These are phyloP conservation scores for Entonaema liquescens DNA, from an alignment of 495 filamentous ascomycete genomes.

Conservation along the genomic window DNA sequence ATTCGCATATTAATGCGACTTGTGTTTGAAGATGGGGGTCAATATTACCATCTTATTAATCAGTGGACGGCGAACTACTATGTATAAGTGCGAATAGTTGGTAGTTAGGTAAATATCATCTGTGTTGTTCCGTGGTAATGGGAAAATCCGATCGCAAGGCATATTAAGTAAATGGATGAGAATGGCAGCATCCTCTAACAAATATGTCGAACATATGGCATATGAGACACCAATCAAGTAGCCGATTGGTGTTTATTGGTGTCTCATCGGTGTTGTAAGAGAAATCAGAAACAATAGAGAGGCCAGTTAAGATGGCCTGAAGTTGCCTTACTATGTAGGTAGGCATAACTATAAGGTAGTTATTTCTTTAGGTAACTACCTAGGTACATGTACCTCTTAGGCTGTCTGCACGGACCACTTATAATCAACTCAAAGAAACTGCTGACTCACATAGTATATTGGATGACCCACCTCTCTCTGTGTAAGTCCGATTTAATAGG, in stretches of 20 bases:
- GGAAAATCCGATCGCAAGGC: background rate
- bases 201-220: background rate
- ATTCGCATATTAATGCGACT: background rate
- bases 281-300: background rate
- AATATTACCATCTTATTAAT: background rate
- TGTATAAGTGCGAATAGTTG: no score
- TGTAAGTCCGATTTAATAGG: background rate
- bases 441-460: background rate
- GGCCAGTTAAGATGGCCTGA: background rate
- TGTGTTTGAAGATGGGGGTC: background rate
- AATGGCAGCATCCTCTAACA: background rate
- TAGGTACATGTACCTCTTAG: no score
- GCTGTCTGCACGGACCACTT: no score
- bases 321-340: background rate
- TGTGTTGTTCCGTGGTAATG: background rate
- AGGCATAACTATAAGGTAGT: background rate
- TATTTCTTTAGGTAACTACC: background rate
- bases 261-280: slow-evolving; percentile 30
- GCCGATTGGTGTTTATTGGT: slow-evolving; percentile 3
- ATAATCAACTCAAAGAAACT: no score
- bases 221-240: slow-evolving; percentile 18
- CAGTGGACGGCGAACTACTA: background rate
- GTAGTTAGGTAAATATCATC: no score
- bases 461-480: background rate
- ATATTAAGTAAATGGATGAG: slow-evolving; percentile 7